These are phyloP conservation scores for Brassica napus DNA, from an alignment of 345 rosid species.

Conservation along the genomic window DNA sequence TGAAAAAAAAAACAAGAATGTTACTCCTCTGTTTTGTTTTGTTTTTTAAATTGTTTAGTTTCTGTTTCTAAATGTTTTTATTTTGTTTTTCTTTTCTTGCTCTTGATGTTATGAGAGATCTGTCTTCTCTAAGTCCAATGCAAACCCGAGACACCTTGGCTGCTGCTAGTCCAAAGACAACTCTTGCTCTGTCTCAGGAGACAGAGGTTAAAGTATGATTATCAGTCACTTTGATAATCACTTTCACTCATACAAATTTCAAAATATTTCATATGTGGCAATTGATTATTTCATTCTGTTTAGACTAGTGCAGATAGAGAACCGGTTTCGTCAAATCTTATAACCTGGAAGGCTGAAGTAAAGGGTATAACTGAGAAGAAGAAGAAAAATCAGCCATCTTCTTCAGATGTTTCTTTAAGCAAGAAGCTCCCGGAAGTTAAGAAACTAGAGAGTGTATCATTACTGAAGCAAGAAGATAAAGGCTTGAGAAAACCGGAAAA, in stretches of 20 bases:
- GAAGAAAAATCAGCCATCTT: conserved; percentile 26
- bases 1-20: background rate
- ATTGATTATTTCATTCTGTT: conserved; percentile 10
- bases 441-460: conserved; percentile 17
- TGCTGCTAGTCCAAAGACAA: conserved; percentile 30
- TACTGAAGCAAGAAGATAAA: conserved; percentile 28
- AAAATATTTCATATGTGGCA: background rate
- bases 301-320: conserved; percentile 19
- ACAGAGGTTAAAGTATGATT: conserved; percentile 33
- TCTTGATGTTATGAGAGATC: conserved; percentile 42
- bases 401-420: conserved; percentile 27
- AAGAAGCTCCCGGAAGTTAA: conserved; percentile 25
- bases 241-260: conserved; percentile 9
- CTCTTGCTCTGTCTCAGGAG: conserved; percentile 27
- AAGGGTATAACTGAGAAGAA: conserved; percentile 25
- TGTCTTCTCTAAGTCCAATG: conserved; percentile 49
- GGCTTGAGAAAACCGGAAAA: conserved; percentile 14
- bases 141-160: conserved; percentile 23
- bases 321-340: conserved; percentile 9
- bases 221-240: background rate
- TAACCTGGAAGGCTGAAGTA: conserved; percentile 29
- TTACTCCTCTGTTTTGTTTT: background rate
- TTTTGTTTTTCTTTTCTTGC: conserved; percentile 1
- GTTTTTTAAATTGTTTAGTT: background rate
- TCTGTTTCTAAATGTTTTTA: conserved; percentile 33